These are phyloP conservation scores for Reticulascus tulasneorum DNA, from an alignment of 2,329 filamentous ascomycete species.

Conservation along the genomic window DNA sequence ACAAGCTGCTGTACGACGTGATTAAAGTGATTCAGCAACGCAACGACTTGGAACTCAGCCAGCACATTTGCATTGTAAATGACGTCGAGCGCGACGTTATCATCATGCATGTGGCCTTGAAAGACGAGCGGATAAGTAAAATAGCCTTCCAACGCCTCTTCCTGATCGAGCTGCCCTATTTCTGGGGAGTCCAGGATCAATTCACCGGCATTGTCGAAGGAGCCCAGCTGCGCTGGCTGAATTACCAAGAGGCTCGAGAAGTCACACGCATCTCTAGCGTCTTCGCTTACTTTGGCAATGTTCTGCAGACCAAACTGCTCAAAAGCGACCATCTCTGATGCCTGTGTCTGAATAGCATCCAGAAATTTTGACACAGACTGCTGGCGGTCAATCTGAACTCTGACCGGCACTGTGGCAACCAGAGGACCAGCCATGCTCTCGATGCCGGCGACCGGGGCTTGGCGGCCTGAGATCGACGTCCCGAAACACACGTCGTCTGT, in stretches of 20 bases:
- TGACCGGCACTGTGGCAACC: slow-evolving; percentile 17
- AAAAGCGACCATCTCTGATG: slow-evolving; percentile 11
- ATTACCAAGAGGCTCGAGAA: slow-evolving; percentile 10
- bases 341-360: slow-evolving; percentile 13
- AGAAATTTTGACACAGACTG: slow-evolving; percentile 15
- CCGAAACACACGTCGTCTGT: slow-evolving; percentile 20
- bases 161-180: not conserved
- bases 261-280: slow-evolving; percentile 9
- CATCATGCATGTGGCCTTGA: not conserved
- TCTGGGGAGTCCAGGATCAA: slow-evolving; percentile 1
- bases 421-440: slow-evolving; percentile 18
- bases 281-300: slow-evolving; percentile 13
- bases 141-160: slow-evolving; percentile 4
- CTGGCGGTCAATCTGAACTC: slow-evolving; percentile 3
- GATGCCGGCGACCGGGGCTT: slow-evolving; percentile 17
- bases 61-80: not conserved
- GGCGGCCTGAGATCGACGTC: slow-evolving; percentile 18
- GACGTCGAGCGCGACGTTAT: not conserved
- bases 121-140: slow-evolving; percentile 3
- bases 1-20: slow-evolving; percentile 3
- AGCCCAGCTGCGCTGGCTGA: slow-evolving; percentile 8
- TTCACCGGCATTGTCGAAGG: slow-evolving; percentile 3
- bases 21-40: slow-evolving; percentile 8
- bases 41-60: not conserved
- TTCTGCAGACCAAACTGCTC: slow-evolving; percentile 18